phyloP scores from a whole-genome alignment of 768 basidiomycete species.

The Mrakia hoshinonis region DNA sequence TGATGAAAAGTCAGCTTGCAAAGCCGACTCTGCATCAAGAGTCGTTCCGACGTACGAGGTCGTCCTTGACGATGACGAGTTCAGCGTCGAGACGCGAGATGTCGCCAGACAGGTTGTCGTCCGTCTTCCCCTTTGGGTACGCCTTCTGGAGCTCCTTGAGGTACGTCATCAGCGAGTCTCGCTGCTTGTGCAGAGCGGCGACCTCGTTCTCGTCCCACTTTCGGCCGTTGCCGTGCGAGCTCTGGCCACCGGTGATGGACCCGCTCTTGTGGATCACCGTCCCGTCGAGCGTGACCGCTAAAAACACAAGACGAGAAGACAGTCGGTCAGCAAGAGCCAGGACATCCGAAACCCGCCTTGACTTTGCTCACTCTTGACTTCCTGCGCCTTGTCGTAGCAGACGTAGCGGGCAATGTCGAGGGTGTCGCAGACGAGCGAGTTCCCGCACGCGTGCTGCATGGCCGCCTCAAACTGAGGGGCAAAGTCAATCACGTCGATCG shows the following conservation, averaged over 20 bases:
- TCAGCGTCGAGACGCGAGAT: conserved; percentile 70
- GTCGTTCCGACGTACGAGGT: conserved; percentile 53
- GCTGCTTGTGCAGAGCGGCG: conserved; percentile 57
- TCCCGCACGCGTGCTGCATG: conserved; percentile 93
- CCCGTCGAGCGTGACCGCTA: conserved; percentile 87
- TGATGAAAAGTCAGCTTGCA: no score
- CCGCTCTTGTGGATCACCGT: conserved; percentile 97
- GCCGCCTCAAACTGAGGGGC: conserved; percentile 82
- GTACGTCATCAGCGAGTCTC: conserved; percentile 63
- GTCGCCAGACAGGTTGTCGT: conserved; percentile 68
- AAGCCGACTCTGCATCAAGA: not conserved
- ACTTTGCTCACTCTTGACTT: conserved; percentile 89
- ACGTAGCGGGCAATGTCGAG: conserved; percentile 87
- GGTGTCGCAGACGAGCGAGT: conserved; percentile 86
- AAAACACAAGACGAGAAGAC: not conserved
- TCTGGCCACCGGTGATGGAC: conserved; percentile 87
- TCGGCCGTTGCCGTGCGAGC: conserved; percentile 62
- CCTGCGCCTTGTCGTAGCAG: conserved; percentile 88
- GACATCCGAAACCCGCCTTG: not conserved
- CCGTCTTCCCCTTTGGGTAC: conserved; percentile 72
- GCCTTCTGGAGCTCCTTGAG: conserved; percentile 74
- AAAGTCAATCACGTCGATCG: conserved; percentile 74
- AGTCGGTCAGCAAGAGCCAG: not conserved
- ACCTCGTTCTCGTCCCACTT: conserved; percentile 95
- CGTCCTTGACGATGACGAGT: conserved; percentile 67